Evolutionary conservation across 345 rosid genomes (phyloP), one percentile per base, ranked within the genome.

Genomic region (Adansonia digitata): DNA sequence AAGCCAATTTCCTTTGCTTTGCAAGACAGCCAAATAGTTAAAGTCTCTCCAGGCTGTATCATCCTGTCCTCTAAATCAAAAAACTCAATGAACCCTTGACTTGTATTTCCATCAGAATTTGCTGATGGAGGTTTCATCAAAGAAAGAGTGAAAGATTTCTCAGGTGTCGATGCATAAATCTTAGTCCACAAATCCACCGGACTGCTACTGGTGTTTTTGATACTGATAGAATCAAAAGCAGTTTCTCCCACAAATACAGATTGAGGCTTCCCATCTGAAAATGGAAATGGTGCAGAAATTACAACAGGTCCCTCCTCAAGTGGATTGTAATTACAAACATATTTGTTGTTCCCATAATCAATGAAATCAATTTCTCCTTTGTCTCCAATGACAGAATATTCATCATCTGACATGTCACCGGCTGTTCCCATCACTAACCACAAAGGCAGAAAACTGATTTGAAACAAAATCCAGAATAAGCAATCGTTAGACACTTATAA

Each of bases 21-120:
- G 80, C 95, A 92, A 77, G 94, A 90, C 2, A 94, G 71, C 95
- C 95, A 94, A 62, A 94, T 73, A 5, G 85, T 88, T 39, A 92
- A 79, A 4, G 82, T 82, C 52, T 88, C 86, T 39, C 85, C 87
- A 2, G 98, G 91, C 73, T 86, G 92, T 64, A 94, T 77, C 86
- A 89, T 87, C 79, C 97, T 83, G 45, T 94, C 98, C 85, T 94
- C 98, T 74, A 94, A 67, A n/a, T 68, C 53, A 65, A 74, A 84
- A 0, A 74, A 77, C 71, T 84, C 92, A 5, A 79, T 24, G 52
- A 94, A 94, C 10, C 82, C 84, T 59, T 66, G 69, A 26, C 34
- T 31, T 35, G 79, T 72, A 43, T 70, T 76, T 2, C 27, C 53
- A 15, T 49, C 80, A 1, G 84, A 65, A 59, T 79, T 62, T 49